Evolutionary conservation across 148 eudicot species (phyloP).

Genomic region (Camellia japonica): DNA sequence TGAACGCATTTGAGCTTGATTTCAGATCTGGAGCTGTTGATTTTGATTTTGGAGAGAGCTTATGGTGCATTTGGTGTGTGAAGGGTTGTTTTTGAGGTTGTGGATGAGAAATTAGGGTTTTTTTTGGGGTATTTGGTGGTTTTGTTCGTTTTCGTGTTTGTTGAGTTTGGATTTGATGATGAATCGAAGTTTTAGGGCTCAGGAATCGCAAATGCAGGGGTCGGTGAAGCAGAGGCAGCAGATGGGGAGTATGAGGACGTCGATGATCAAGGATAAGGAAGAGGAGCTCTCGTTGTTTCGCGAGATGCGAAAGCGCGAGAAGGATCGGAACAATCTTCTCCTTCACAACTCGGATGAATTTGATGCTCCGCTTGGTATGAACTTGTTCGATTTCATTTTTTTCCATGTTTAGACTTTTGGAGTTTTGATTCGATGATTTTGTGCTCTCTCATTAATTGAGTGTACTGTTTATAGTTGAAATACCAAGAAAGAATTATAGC

Average conservation of each 20-base stretch:
- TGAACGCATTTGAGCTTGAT: slow-evolving; percentile 20
- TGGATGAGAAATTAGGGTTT: slow-evolving; percentile 30
- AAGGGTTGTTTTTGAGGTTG: slow-evolving; percentile 3
- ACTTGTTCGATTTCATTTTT: slow-evolving; percentile 17
- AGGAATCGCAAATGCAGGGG: slow-evolving; percentile 63
- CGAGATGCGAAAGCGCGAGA: slow-evolving; percentile 88
- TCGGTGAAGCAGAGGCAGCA: slow-evolving; percentile 49
- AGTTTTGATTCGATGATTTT: slow-evolving; percentile 6
- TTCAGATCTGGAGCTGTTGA: slow-evolving; percentile 31
- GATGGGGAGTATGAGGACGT: slow-evolving; percentile 46
- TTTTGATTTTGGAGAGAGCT: slow-evolving; percentile 9
- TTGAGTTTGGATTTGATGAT: slow-evolving; percentile 27
- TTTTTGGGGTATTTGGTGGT: slow-evolving; percentile 10
- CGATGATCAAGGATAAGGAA: slow-evolving; percentile 71
- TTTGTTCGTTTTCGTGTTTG: slow-evolving; percentile 9
- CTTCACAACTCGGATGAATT: slow-evolving; percentile 65
- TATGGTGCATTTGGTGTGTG: slow-evolving; percentile 11
- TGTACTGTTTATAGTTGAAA: not conserved
- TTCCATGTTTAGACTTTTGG: not conserved
- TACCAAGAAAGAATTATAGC: not conserved
- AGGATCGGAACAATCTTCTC: slow-evolving; percentile 65
- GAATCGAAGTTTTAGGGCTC: slow-evolving; percentile 88
- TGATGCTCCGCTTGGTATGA: slow-evolving; percentile 51
- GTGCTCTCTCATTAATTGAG: not conserved
- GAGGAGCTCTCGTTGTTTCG: slow-evolving; percentile 85